Conservation (phyloP, 2,329 filamentous ascomycete genomes). For the Alternaria arborescens region DNA sequence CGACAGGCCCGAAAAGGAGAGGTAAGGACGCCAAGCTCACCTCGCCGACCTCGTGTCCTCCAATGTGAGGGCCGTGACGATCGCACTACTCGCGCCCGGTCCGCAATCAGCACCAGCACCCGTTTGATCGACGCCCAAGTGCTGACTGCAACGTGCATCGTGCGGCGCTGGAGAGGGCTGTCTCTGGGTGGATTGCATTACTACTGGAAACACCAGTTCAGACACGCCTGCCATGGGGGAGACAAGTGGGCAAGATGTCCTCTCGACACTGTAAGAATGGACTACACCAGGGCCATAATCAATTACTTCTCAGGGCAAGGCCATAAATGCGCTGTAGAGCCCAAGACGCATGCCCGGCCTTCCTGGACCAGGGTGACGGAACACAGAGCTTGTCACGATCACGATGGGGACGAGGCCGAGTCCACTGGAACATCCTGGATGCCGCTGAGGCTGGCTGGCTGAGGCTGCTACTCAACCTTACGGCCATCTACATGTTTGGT, state of each 20-base stretch:
- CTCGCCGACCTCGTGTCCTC: conserved; percentile 49
- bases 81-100: conserved; percentile 44
- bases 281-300: conserved; percentile 1
- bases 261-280: neutral
- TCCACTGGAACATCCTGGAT: conserved; percentile 12
- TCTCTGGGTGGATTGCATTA: conserved; percentile 9
- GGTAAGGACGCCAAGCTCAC: conserved; percentile 37
- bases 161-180: conserved; percentile 30
- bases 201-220: conserved; percentile 10
- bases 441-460: conserved; percentile 26
- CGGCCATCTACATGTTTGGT: conserved; percentile 30
- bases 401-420: conserved; percentile 5
- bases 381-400: conserved; percentile 15
- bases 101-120: conserved; percentile 47
- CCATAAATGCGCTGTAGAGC: conserved; percentile 1
- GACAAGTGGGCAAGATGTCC: neutral
- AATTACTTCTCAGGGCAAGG: neutral
- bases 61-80: conserved; percentile 40
- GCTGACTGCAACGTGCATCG: conserved; percentile 44
- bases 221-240: conserved; percentile 4
- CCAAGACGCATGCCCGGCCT: conserved; percentile 25
- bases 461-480: conserved; percentile 22
- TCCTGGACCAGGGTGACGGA: conserved; percentile 27
- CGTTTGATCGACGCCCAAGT: conserved; percentile 50
- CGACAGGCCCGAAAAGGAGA: conserved; percentile 41